Evolutionary conservation across 306 rosid genomes (phyloP).

Genomic region (Trifolium dubium): DNA sequence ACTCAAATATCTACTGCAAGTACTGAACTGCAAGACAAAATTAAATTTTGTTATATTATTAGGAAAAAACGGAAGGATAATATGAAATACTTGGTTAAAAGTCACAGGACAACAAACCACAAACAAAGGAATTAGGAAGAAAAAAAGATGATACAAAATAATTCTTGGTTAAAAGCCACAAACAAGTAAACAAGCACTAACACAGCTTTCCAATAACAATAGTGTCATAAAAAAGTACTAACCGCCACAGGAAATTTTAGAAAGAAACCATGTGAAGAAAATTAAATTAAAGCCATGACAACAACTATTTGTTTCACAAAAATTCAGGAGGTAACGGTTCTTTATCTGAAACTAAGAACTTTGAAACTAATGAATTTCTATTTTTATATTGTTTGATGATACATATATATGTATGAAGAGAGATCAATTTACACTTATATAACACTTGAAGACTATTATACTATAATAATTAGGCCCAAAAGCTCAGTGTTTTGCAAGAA

Average conservation of each 20-base stretch:
- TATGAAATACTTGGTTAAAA: constrained; percentile 15
- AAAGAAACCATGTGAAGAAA: neutral
- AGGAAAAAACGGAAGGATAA: neutral
- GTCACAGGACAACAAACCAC: constrained; percentile 9
- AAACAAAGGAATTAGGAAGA: constrained; percentile 1
- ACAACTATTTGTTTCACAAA: too few relatives aligned
- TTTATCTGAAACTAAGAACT: too few relatives aligned
- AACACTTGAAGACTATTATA: too few relatives aligned
- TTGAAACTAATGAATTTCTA: too few relatives aligned
- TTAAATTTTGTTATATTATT: too few relatives aligned
- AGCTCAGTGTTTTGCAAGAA: neutral
- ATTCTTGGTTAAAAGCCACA: constrained; percentile 19
- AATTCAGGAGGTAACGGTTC: too few relatives aligned
- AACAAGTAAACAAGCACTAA: neutral
- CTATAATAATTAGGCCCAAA: constrained; percentile 1
- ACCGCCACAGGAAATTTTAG: neutral
- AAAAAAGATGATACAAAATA: constrained; percentile 4
- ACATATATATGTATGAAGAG: too few relatives aligned
- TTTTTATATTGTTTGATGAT: too few relatives aligned
- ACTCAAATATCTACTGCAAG: constrained; percentile 26
- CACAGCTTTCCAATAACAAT: neutral
- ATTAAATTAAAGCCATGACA: too few relatives aligned
- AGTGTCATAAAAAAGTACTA: too few relatives aligned
- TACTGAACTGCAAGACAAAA: too few relatives aligned
- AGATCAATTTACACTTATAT: too few relatives aligned